These are phyloP conservation scores for Exophiala bonariae DNA, from an alignment of 2,329 filamentous ascomycete genomes.

Conservation along the genomic window DNA sequence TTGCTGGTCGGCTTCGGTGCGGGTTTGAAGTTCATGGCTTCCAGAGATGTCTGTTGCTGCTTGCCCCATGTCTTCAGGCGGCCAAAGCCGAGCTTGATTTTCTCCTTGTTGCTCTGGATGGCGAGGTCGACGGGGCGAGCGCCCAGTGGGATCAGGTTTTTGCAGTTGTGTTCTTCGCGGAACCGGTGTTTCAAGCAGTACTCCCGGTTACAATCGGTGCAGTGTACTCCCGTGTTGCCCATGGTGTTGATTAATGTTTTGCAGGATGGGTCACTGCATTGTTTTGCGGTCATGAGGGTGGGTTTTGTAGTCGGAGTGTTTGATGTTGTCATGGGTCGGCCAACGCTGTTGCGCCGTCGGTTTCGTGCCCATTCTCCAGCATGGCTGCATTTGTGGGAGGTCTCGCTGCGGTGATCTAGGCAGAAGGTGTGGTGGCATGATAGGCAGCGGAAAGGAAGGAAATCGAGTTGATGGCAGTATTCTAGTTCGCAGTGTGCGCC, in stretches of 20 bases:
- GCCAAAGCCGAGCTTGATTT: conserved; percentile 71
- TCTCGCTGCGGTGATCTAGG: conserved; percentile 88
- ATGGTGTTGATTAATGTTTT: conserved; percentile 55
- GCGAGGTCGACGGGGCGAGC: conserved; percentile 39
- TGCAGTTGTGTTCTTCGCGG: conserved; percentile 76
- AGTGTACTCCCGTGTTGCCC: conserved; percentile 51
- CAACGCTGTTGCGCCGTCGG: conserved; percentile 41
- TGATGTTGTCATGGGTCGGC: conserved; percentile 24
- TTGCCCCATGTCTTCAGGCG: conserved; percentile 78
- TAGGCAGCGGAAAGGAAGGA: conserved; percentile 91
- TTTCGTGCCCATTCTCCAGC: conserved; percentile 61
- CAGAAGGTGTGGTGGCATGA: conserved; percentile 84
- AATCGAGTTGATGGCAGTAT: conserved; percentile 93
- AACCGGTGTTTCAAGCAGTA: conserved; percentile 55
- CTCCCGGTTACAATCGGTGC: conserved; percentile 48
- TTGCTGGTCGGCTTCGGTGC: conserved; percentile 64
- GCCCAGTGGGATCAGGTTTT: conserved; percentile 65
- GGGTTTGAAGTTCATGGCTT: conserved; percentile 44
- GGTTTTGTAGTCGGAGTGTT: conserved; percentile 46
- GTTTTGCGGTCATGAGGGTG: conserved; percentile 55
- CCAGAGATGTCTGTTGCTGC: conserved; percentile 66
- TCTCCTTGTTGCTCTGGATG: conserved; percentile 46
- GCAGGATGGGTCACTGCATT: conserved; percentile 50
- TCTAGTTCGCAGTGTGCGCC: conserved; percentile 88
- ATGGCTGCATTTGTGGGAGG: conserved; percentile 68